Evolutionary conservation across 345 rosid species (phyloP), one percentile per base, ranked within the genome.

Genomic region (Gossypium ekmanianum): DNA sequence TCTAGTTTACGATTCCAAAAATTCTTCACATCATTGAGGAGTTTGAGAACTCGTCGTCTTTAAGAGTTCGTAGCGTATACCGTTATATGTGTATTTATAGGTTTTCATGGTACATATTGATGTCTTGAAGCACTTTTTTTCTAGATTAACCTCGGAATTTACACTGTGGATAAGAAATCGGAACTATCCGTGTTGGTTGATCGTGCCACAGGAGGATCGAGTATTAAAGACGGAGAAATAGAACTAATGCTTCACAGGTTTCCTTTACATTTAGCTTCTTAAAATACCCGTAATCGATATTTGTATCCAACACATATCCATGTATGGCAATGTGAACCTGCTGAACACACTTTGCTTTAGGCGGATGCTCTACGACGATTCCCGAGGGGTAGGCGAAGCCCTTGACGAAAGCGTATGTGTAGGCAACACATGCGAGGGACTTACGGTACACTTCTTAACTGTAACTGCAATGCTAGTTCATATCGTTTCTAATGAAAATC

Each of bases 191-290:
- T 91, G 69, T 80, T 92, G 87, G 94, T 94, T 76, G 98, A 92
- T 80, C 88, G 94, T 64, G 91, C 98, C 11, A 74, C 84, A 1
- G 98, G 98, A 39, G 95, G 97, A 80, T 85, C 89, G 71, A 94
- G 97, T 74, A 85, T 92, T 26, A 50, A 78, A 22, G 97, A 94
- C 74, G 98, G 96, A 74, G 87, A 94, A 83, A 44, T 92, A 78
- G 98, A 94, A 74, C 61, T 94, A 58, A 94, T 94, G 98, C 94
- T 94, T 79, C 97, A 90, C 81, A 92, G 98, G 97, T 91, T 56
- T 18, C 18, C 16, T 34, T 65, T 24, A 27, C 16, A 0, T 44
- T 47, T 22, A 61, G 2, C 45, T 48, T 58, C 62, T 11, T 58
- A 58, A 22, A 58, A 11, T 58, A 22, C 62, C 24, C 62, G 5